Evolutionary conservation across 345 rosid species (phyloP), one percentile per base, ranked within the genome.

Genomic region (Brassica carinata): DNA sequence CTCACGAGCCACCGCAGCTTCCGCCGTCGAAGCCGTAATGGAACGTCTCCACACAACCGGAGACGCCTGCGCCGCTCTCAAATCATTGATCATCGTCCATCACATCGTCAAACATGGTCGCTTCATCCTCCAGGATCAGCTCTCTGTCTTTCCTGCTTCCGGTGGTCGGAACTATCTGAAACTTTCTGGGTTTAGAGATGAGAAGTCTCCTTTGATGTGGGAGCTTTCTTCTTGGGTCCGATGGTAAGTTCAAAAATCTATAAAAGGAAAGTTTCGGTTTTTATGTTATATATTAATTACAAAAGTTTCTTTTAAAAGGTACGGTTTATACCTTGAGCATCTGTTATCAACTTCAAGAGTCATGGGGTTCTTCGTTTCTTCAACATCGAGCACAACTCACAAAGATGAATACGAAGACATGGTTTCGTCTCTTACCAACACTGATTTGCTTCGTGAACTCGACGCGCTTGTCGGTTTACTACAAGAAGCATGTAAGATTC

Each of bases 111-210:
- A 84, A 57, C 86, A 82, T 2, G 98, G 98, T 17, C 85, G 89
- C 38, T 94, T 94, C 78, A 94, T 94, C 51, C 94, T 94, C 43
- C 97, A 90, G 45, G 97, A 92, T 66, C 98, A 92, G 87, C 90
- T 94, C 63, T 91, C 95, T 8, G 85, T 92, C 3, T 92, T 84
- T 79, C 97, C 97, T 5, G 69, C 88, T 5, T 69, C 88, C 6
- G 98, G 98, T 38, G 98, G 97, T 38, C 83, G 97, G 75, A 94
- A 94, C 80, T 86, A 89, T 82, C 92, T 94, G 2, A 94, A 94
- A 11, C 87, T 92, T 1, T 92, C 98, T 7, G 80, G 85, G 7
- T 94, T 94, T 75, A 84, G 97, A 85, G 98, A 94, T 64, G 72
- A 75, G 26, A 68, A 87, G 3, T 79, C 93, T 0, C 86, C 93